Conservation (phyloP, 805 yeast species). For the Spathaspora passalidarum region DNA sequence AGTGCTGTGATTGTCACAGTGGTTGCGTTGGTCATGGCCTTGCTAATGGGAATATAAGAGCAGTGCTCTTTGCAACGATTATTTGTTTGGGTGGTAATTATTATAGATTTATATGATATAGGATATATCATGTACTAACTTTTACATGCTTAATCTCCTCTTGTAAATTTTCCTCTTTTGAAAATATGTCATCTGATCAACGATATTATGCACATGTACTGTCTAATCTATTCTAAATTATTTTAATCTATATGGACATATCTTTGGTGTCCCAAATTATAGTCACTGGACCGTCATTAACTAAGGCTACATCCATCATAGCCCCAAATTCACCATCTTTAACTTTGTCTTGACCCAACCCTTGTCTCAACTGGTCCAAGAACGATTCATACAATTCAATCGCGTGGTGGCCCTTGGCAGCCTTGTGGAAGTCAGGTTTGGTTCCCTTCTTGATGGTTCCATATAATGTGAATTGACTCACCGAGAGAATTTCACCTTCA, state of each 20-base stretch:
- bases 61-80: not conserved
- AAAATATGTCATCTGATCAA: no score
- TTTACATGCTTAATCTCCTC: no score
- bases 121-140: not conserved
- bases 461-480: constrained; percentile 88
- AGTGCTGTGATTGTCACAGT: constrained; percentile 14
- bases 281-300: constrained; percentile 94
- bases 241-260: constrained; percentile 10
- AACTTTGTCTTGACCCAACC: constrained; percentile 56
- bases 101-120: not conserved
- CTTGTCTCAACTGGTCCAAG: constrained; percentile 41
- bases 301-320: constrained; percentile 90
- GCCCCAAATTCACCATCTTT: constrained; percentile 93
- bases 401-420: constrained; percentile 75
- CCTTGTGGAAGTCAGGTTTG: constrained; percentile 91
- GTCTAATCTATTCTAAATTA: not conserved
- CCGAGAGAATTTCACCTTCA: constrained; percentile 69
- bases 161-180: no score
- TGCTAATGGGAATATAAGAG: constrained; percentile 2
- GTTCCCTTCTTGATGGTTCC: constrained; percentile 87
- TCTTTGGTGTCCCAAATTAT: constrained; percentile 73
- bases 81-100: not conserved
- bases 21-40: constrained; percentile 3
- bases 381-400: constrained; percentile 52
- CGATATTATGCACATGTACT: no score